Evolutionary conservation across 306 rosid species (phyloP).

Genomic region (Vigna angularis): DNA sequence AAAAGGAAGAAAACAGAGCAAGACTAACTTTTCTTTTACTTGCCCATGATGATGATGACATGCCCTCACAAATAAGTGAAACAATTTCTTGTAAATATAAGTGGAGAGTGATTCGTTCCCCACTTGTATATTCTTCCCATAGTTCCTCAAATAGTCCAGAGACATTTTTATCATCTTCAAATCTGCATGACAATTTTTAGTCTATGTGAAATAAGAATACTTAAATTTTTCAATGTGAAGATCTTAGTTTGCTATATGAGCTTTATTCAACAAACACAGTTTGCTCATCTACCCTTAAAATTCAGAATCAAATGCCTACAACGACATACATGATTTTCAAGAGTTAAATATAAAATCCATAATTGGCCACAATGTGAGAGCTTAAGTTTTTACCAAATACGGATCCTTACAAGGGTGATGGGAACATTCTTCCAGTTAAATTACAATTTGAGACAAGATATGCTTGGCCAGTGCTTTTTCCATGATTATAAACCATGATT

Average conservation of each 20-base stretch:
- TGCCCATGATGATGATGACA: conserved; percentile 88
- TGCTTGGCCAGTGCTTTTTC: conserved; percentile 10
- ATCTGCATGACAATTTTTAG: conserved; percentile 54
- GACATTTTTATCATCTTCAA: conserved; percentile 83
- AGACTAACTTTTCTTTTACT: conserved; percentile 77
- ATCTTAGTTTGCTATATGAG: conserved; percentile 21
- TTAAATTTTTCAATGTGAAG: conserved; percentile 10
- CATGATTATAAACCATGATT: background rate
- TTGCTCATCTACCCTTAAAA: conserved; percentile 4
- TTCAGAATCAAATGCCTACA: conserved; percentile 12
- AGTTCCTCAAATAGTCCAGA: conserved; percentile 85
- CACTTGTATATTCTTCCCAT: conserved; percentile 97
- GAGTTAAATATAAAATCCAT: conserved; percentile 4
- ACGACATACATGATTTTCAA: conserved; percentile 18
- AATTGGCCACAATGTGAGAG: conserved; percentile 1
- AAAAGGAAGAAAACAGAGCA: conserved; percentile 34
- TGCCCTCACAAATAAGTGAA: conserved; percentile 73
- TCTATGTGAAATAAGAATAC: conserved; percentile 25
- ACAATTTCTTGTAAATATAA: conserved; percentile 85
- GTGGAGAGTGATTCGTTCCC: conserved; percentile 87
- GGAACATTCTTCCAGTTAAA: conserved; percentile 14
- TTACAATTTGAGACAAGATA: conserved; percentile 21
- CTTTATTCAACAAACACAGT: conserved; percentile 19
- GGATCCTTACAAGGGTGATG: conserved; percentile 13
- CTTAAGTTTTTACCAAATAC: conserved; percentile 28